Percentiles rank a stretch among this genome's conserved stretches.
phyloP scores from a whole-genome alignment of 176 grass and related monocot species.

The Eragrostis nindensis region DNA sequence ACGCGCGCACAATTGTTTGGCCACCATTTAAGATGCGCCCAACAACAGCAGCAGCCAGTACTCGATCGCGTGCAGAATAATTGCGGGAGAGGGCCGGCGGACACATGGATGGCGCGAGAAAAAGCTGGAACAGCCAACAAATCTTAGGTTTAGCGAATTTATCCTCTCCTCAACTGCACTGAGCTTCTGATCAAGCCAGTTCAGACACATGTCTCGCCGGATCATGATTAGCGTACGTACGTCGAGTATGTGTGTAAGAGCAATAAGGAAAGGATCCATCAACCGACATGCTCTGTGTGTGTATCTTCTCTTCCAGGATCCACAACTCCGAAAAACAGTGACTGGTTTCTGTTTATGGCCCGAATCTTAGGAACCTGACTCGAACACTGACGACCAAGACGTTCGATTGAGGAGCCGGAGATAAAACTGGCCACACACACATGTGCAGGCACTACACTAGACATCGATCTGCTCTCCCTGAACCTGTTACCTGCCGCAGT shows the following conservation, averaged over 20 bases:
- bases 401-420: not conserved
- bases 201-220: not conserved
- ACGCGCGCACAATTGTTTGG: conserved; percentile 46
- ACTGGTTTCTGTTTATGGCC: not conserved
- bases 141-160: not conserved
- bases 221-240: not conserved
- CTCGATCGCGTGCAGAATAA: conserved; percentile 37
- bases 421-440: not conserved
- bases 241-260: too few relatives aligned
- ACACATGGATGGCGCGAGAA: conserved; percentile 16
- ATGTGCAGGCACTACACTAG: too few relatives aligned
- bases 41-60: not conserved
- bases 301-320: too few relatives aligned
- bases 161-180: not conserved
- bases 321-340: not conserved
- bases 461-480: not conserved
- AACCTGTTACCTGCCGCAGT: too few relatives aligned
- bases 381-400: not conserved
- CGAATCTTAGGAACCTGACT: conserved; percentile 20
- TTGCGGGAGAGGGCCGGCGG: not conserved
- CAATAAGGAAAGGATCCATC: too few relatives aligned
- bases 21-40: conserved; percentile 1
- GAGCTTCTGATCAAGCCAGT: not conserved
- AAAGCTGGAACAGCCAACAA: conserved; percentile 11
- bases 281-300: too few relatives aligned